Evolutionary conservation across 2,329 filamentous ascomycete species (phyloP), one percentile per base, ranked within the genome.

Genomic region (Xenoacremonium recifei): DNA sequence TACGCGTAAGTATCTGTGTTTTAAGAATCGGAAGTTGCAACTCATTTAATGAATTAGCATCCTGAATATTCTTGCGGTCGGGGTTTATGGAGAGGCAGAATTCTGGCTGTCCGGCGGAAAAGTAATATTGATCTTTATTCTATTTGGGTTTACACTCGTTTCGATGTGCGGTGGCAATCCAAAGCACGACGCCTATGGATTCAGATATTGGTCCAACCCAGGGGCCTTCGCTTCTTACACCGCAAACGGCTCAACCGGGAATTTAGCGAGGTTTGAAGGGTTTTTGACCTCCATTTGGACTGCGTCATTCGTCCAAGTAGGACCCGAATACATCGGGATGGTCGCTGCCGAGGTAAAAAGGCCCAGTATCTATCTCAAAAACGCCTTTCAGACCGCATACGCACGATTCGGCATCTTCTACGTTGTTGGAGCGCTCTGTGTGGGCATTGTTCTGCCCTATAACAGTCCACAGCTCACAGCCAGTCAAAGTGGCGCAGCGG

Each of bases 81-180:
- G 79, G 48, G 80, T 69, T 65, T 87, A 82, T 54, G 84, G 84
- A 49, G 83, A 87, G 59, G 78, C 83, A 9, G 87, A 91, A 57
- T 91, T 91, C 55, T 83, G 76, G 76, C 68, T 82, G 3, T 76
- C 77, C 3, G 67, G 65, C 29, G 80, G 81, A 48, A 87, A 87
- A 60, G 72, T 87, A 23, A 61, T 87, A 16, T 71, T 87, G 35
- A 85, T 85, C 52, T 69, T 83, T 45, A 79, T 82, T 11, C 70
- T 88, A 39, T 84, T 89, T 61, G 66, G 73, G 55, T 90, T 85
- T 65, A 90, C 87, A n/a, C 86, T 92, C 58, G 74, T 92, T 53
- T 83, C 81, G 36, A 89, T 90, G 84, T 70, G 89, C 6, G 87
- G 87, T 25, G 87, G 85, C 21, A 91, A 91, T 51, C 87, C 87